Percentiles rank a stretch among this genome's conserved stretches.
These are phyloP conservation scores for Geoglossum glabrum DNA, from an alignment of 495 filamentous ascomycete species.

Conservation along the genomic window DNA sequence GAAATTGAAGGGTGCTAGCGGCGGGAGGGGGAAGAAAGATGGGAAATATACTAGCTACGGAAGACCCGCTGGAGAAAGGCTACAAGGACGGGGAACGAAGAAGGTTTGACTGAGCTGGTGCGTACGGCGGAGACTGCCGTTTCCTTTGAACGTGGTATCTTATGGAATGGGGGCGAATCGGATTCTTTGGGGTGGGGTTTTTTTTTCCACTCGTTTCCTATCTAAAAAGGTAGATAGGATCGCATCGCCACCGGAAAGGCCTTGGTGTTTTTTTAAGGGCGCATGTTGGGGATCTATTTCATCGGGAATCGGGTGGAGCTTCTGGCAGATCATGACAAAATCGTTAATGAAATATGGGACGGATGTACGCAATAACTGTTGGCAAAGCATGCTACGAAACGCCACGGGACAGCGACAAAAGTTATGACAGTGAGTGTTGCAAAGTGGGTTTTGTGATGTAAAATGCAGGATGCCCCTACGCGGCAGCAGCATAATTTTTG, in stretches of 20 bases:
- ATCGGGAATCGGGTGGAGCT: no score
- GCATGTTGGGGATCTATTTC: no score
- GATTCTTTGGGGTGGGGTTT: not conserved
- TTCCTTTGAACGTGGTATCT: no score
- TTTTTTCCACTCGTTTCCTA: not conserved
- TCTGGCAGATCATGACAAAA: no score
- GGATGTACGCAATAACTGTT: no score
- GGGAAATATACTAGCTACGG: not conserved
- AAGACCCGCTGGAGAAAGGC: not conserved
- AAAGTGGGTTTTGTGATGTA: no score
- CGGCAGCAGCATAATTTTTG: no score
- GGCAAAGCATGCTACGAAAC: no score
- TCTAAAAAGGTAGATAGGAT: not conserved
- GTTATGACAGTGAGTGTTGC: no score
- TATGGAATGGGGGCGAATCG: not conserved
- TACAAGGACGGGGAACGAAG: not conserved
- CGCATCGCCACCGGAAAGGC: not conserved
- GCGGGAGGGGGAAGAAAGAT: conserved; percentile 9
- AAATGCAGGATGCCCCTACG: no score
- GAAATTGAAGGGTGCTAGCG: conserved; percentile 1
- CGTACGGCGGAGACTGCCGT: not conserved
- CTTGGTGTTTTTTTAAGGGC: not conserved
- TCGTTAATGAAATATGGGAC: no score
- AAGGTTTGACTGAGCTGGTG: not conserved
- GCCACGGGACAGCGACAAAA: no score